Evolutionary conservation across 306 rosid species (phyloP).

Genomic region (Inga laurina): DNA sequence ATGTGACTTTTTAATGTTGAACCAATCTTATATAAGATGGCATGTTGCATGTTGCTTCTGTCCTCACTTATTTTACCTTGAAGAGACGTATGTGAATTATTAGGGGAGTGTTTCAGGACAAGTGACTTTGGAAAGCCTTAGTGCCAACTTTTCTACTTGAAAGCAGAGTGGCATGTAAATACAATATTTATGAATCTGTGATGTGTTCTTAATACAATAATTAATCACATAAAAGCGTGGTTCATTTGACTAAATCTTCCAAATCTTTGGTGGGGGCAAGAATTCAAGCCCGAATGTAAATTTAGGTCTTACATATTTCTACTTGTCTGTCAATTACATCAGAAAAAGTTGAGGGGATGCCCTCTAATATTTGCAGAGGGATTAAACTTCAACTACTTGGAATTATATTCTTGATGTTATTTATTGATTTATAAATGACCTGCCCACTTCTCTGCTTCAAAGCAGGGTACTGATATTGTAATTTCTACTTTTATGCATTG

Average conservation of each 20-base stretch:
- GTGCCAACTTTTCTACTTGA: background rate
- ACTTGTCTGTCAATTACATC: background rate
- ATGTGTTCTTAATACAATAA: background rate
- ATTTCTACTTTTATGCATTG: no score
- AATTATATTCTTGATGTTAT: no score
- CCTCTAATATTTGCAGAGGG: background rate
- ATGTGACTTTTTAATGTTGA: background rate
- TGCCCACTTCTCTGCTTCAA: no score
- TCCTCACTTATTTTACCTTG: background rate
- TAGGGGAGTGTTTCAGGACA: background rate
- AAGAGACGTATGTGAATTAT: background rate
- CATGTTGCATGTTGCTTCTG: background rate
- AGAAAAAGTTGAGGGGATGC: background rate
- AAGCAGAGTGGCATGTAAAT: background rate
- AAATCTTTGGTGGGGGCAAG: background rate
- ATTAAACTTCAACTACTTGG: background rate
- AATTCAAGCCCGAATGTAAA: background rate
- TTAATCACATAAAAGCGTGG: background rate
- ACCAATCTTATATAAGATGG: background rate
- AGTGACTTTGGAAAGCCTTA: background rate
- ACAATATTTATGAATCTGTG: background rate
- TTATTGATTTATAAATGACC: no score
- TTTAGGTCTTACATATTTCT: background rate
- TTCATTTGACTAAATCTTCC: background rate
- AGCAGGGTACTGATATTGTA: no score